These are phyloP conservation scores for Pleurotus giganteus DNA, from an alignment of 768 basidiomycete species.

Conservation along the genomic window DNA sequence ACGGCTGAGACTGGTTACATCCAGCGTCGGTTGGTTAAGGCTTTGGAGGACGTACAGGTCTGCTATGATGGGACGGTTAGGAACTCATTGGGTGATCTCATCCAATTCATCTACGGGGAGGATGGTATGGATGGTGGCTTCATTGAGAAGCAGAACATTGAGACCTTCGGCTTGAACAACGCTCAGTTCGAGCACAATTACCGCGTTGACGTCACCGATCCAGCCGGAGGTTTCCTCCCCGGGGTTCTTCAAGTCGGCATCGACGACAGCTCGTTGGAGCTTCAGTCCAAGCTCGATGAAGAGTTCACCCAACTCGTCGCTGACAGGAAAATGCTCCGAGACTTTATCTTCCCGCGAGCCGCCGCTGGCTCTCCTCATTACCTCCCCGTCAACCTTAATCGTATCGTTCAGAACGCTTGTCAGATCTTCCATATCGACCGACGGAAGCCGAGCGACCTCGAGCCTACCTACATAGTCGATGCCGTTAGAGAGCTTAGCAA, in stretches of 20 bases:
- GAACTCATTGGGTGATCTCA: slow-evolving; percentile 93
- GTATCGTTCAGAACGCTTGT: slow-evolving; percentile 91
- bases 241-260: slow-evolving; percentile 85
- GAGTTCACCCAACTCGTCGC: slow-evolving; percentile 55
- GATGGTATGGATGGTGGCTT: slow-evolving; percentile 99
- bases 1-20: slow-evolving; percentile 99
- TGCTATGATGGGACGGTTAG: slow-evolving; percentile 98
- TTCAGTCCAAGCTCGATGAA: slow-evolving; percentile 84
- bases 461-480: slow-evolving; percentile 84
- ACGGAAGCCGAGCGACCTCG: slow-evolving; percentile 90
- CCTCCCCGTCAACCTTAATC: slow-evolving; percentile 92
- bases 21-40: slow-evolving; percentile 96
- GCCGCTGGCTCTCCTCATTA: slow-evolving; percentile 75
- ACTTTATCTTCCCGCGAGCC: slow-evolving; percentile 78
- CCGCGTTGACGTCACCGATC: slow-evolving; percentile 92
- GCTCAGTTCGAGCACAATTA: slow-evolving; percentile 87
- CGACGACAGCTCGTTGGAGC: slow-evolving; percentile 77
- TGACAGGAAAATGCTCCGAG: slow-evolving; percentile 79
- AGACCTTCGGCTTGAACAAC: slow-evolving; percentile 82
- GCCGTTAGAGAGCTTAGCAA: slow-evolving; percentile 71
- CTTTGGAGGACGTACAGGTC: slow-evolving; percentile 95
- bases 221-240: slow-evolving; percentile 72
- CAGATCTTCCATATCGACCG: slow-evolving; percentile 98
- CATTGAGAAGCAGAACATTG: slow-evolving; percentile 94
- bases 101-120: slow-evolving; percentile 97